A percentile compares a stretch with the other conserved stretches of the same genome.
These are phyloP conservation scores for Agaricus blazei DNA, from an alignment of 768 basidiomycete genomes.

Conservation along the genomic window DNA sequence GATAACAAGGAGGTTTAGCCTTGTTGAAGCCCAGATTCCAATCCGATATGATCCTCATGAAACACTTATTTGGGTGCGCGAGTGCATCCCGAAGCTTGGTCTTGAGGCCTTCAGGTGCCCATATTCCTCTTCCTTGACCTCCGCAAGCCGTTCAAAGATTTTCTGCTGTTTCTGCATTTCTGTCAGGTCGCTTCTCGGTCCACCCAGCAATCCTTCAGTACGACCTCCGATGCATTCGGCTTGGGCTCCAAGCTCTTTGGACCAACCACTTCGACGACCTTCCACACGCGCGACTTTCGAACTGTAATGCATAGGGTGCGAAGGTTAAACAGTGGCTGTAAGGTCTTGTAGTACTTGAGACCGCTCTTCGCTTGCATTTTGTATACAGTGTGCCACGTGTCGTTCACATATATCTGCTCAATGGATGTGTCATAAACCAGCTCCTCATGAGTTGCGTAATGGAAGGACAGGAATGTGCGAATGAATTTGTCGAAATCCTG, in stretches of 20 bases:
- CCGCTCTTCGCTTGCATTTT: not conserved
- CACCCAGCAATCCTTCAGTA: conserved; percentile 18
- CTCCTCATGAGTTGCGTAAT: not conserved
- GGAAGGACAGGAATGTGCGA: not conserved
- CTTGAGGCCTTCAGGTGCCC: not conserved
- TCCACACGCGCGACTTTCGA: conserved; percentile 12
- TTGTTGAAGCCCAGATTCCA: not conserved
- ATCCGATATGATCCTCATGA: not conserved
- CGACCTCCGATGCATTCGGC: not conserved
- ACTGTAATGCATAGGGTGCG: conserved; percentile 9
- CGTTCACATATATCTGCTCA: not conserved
- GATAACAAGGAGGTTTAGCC: not conserved
- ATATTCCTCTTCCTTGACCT: not conserved
- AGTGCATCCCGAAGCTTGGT: not conserved
- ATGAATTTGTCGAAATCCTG: conserved; percentile 1
- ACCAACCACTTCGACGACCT: conserved; percentile 5
- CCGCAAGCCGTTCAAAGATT: conserved; percentile 10
- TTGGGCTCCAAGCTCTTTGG: not conserved
- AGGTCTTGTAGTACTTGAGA: not conserved
- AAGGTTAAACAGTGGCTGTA: not conserved
- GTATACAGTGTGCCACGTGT: not conserved
- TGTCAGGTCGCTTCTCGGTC: conserved; percentile 5
- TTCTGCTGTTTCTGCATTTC: conserved; percentile 12
- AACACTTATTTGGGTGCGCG: not conserved
- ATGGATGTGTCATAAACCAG: conserved; percentile 7